Evolutionary conservation across 352 stramenopile genomes (phyloP).

Genomic region (Phytophthora chlamydospora): DNA sequence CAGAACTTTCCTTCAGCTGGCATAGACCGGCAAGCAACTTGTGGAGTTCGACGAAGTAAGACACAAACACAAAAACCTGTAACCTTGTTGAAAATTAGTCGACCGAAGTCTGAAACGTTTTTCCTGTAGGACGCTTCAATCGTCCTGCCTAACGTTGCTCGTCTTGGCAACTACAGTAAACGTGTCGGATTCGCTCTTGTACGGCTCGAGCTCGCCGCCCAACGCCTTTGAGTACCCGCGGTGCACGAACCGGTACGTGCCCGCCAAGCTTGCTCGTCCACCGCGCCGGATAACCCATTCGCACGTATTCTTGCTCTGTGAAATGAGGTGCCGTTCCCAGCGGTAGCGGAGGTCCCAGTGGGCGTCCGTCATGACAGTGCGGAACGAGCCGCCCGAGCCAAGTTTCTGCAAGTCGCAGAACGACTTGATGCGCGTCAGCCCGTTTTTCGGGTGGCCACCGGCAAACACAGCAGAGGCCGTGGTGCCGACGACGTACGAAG

Average conservation of each 20-base stretch:
- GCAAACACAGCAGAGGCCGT: constrained; percentile 49
- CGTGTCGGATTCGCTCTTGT: constrained; percentile 35
- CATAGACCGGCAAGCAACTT: no score
- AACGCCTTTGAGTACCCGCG: constrained; percentile 50
- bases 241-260: constrained; percentile 53
- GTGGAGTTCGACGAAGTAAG: no score
- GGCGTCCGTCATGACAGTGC: constrained; percentile 51
- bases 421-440: constrained; percentile 36
- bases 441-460: constrained; percentile 57
- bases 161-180: constrained; percentile 31
- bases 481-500: constrained; percentile 36
- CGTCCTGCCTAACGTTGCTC: no score
- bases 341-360: constrained; percentile 61
- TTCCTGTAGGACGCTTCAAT: no score
- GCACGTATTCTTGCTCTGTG: constrained; percentile 52
- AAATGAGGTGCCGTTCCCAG: constrained; percentile 36
- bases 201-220: constrained; percentile 33
- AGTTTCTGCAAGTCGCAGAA: constrained; percentile 63
- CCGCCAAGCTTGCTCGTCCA: constrained; percentile 33
- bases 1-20: no score
- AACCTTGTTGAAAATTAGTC: no score
- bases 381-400: constrained; percentile 21
- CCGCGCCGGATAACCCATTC: constrained; percentile 50
- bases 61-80: no score
- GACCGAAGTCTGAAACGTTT: no score